Conservation (phyloP, 108 stramenopile species). For the Stephanodiscus minutulus region DNA sequence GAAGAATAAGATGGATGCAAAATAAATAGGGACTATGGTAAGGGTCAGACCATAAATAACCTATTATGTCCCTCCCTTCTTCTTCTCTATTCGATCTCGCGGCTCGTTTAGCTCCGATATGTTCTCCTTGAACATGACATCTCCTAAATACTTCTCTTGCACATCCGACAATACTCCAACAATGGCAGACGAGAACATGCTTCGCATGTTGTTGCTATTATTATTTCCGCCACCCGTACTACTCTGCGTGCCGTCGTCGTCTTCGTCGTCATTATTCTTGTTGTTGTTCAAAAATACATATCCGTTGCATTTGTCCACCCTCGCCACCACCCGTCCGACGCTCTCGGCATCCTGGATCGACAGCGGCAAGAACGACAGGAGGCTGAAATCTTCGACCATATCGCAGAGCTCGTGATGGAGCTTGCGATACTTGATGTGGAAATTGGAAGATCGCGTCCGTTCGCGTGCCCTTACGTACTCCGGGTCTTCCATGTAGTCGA, state of each 20-base stretch:
- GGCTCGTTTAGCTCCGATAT: slow-evolving; percentile 32
- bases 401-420: slow-evolving; percentile 74
- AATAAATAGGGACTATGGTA: not conserved
- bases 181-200: slow-evolving; percentile 48
- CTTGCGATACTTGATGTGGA: slow-evolving; percentile 62
- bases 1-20: not conserved
- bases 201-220: slow-evolving; percentile 33
- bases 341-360: slow-evolving; percentile 79
- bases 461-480: slow-evolving; percentile 72
- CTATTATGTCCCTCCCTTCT: too few relatives aligned
- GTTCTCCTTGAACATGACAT: slow-evolving; percentile 43
- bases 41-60: too few relatives aligned
- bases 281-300: slow-evolving; percentile 72
- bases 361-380: slow-evolving; percentile 72
- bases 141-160: slow-evolving; percentile 53
- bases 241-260: slow-evolving; percentile 12
- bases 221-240: not conserved
- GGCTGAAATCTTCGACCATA: slow-evolving; percentile 80
- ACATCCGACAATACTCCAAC: slow-evolving; percentile 51
- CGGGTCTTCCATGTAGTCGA: slow-evolving; percentile 64
- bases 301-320: slow-evolving; percentile 85
- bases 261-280: too few relatives aligned
- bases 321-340: slow-evolving; percentile 80
- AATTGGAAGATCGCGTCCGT: slow-evolving; percentile 55
- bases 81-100: not conserved